These are phyloP conservation scores for Penicillium malachiteum DNA, from an alignment of 495 filamentous ascomycete species.

Conservation along the genomic window DNA sequence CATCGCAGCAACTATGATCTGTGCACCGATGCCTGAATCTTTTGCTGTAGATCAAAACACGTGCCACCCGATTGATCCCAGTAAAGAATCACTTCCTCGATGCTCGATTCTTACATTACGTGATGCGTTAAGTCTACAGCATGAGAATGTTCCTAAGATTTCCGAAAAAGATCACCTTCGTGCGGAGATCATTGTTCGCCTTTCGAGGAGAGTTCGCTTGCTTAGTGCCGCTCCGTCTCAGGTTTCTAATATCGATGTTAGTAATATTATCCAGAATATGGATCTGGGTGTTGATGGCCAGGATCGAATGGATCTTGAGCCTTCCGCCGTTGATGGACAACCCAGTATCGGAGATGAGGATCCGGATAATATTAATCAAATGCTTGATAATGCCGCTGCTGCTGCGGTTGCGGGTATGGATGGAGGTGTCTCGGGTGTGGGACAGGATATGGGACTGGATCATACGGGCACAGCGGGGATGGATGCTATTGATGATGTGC, in stretches of 20 bases:
- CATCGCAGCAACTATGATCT: slow-evolving; percentile 69
- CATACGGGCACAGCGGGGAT: slow-evolving; percentile 24
- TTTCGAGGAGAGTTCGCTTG: slow-evolving; percentile 72
- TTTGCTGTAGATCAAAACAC: slow-evolving; percentile 45
- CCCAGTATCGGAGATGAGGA: slow-evolving; percentile 27
- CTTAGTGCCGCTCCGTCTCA: slow-evolving; percentile 44
- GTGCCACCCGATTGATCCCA: slow-evolving; percentile 40
- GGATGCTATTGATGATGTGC: slow-evolving; percentile 48
- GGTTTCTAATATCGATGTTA: slow-evolving; percentile 41
- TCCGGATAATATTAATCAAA: slow-evolving; percentile 45
- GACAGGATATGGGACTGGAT: slow-evolving; percentile 33
- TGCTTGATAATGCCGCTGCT: slow-evolving; percentile 43
- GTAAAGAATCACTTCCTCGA: slow-evolving; percentile 38
- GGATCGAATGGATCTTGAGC: slow-evolving; percentile 38
- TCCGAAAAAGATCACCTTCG: slow-evolving; percentile 58
- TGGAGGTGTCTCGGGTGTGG: slow-evolving; percentile 15
- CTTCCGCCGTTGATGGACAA: slow-evolving; percentile 14
- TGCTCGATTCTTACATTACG: slow-evolving; percentile 55
- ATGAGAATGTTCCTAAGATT: slow-evolving; percentile 60
- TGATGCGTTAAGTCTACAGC: slow-evolving; percentile 66
- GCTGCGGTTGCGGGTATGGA: slow-evolving; percentile 39
- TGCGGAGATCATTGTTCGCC: slow-evolving; percentile 72
- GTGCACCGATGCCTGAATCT: slow-evolving; percentile 60
- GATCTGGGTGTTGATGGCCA: slow-evolving; percentile 36
- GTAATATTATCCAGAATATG: slow-evolving; percentile 44